Evolutionary conservation across 148 eudicot genomes (phyloP).

Genomic region (Amaranthus hypochondriacus): DNA sequence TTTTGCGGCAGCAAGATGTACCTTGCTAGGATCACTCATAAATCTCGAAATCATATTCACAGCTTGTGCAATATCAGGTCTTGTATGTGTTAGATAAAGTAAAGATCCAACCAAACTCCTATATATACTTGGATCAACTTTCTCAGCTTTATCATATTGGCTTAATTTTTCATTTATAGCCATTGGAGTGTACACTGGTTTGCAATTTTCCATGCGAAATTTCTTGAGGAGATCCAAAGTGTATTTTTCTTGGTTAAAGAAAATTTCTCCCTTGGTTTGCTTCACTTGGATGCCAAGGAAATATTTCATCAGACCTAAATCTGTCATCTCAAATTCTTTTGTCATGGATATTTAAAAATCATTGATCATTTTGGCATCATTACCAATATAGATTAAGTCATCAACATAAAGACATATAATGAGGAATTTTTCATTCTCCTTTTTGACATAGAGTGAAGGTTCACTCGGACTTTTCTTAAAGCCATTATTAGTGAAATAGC

Average conservation of each 20-base stretch:
- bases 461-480: slow-evolving; percentile 1
- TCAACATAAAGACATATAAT: slow-evolving; percentile 1
- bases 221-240: background rate
- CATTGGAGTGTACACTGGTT: background rate
- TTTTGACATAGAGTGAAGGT: background rate
- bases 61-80: background rate
- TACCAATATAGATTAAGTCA: background rate
- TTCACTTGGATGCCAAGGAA: slow-evolving; percentile 2
- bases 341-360: background rate
- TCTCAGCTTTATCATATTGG: background rate
- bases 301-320: background rate
- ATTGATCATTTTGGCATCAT: background rate
- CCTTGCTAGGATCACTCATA: background rate
- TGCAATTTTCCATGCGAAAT: slow-evolving; percentile 2
- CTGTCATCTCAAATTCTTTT: background rate
- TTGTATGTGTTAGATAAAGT: background rate
- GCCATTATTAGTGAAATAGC: background rate
- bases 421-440: background rate
- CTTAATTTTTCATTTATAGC: background rate
- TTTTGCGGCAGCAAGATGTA: background rate
- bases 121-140: background rate
- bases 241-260: background rate
- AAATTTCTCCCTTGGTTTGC: background rate
- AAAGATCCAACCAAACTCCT: background rate
- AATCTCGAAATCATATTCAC: background rate